phyloP scores from a whole-genome alignment of 441 rosid species.

The Isatis lusitanica region DNA sequence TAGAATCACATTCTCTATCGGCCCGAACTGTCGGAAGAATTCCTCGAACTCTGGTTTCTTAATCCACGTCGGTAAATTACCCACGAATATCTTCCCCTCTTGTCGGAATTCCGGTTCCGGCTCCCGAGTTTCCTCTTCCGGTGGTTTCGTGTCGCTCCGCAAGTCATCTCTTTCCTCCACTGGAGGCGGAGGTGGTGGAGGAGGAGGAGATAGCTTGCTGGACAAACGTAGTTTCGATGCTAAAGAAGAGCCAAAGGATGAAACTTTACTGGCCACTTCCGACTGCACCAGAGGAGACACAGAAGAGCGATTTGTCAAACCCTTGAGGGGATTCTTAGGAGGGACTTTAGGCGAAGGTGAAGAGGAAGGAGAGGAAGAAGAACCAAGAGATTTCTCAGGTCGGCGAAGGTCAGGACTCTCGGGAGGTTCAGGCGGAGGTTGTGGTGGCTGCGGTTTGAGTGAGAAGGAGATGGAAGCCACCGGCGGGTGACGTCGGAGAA shows the following conservation, averaged over 20 bases:
- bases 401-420: slow-evolving; percentile 35
- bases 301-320: slow-evolving; percentile 31
- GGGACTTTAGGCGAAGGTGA: slow-evolving; percentile 35
- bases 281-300: slow-evolving; percentile 24
- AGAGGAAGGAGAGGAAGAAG: slow-evolving; percentile 22
- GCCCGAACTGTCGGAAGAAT: slow-evolving; percentile 87
- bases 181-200: slow-evolving; percentile 43
- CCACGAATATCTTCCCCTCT: slow-evolving; percentile 80
- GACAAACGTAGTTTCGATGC: slow-evolving; percentile 76
- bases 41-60: slow-evolving; percentile 69
- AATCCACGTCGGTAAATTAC: slow-evolving; percentile 86
- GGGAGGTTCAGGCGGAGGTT: slow-evolving; percentile 29
- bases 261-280: slow-evolving; percentile 32
- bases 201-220: slow-evolving; percentile 74
- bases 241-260: slow-evolving; percentile 41
- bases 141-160: slow-evolving; percentile 18
- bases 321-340: slow-evolving; percentile 60
- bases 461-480: slow-evolving; percentile 46
- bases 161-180: slow-evolving; percentile 30
- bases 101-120: slow-evolving; percentile 53
- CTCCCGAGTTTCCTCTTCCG: slow-evolving; percentile 24
- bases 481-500: slow-evolving; percentile 32
- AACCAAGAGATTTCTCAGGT: slow-evolving; percentile 42
- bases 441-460: slow-evolving; percentile 39
- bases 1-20: slow-evolving; percentile 64